Evolutionary conservation across 2,329 filamentous ascomycete genomes (phyloP).

Genomic region (Diaporthe amygdali): DNA sequence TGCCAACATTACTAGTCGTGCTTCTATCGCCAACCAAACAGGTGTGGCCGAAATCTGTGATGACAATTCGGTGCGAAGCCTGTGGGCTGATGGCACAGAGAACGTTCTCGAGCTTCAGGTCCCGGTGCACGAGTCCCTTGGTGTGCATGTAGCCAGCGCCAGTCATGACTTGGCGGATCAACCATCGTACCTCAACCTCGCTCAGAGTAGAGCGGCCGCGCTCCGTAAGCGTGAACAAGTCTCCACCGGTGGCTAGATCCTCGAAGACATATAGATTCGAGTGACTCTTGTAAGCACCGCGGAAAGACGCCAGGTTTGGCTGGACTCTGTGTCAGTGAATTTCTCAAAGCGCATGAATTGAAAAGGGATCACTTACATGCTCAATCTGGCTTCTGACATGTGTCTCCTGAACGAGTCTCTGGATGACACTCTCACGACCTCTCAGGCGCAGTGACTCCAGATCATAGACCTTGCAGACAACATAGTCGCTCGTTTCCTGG

Average conservation of each 20-base stretch:
- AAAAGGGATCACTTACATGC: slow-evolving; percentile 49
- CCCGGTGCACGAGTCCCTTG: slow-evolving; percentile 57
- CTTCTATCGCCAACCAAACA: slow-evolving; percentile 46
- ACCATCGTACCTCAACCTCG: slow-evolving; percentile 50
- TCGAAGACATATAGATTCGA: slow-evolving; percentile 61
- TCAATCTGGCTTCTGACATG: slow-evolving; percentile 57
- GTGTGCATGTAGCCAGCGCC: slow-evolving; percentile 53
- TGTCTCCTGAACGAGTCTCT: slow-evolving; percentile 51
- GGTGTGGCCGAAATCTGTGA: slow-evolving; percentile 59
- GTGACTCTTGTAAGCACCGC: slow-evolving; percentile 54
- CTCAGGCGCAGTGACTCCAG: slow-evolving; percentile 41
- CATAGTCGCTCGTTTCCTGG: slow-evolving; percentile 56
- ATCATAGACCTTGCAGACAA: slow-evolving; percentile 73
- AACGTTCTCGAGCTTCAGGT: slow-evolving; percentile 61
- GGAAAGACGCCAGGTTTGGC: slow-evolving; percentile 60
- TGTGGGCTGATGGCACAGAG: slow-evolving; percentile 52
- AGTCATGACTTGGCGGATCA: slow-evolving; percentile 53
- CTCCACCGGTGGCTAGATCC: slow-evolving; percentile 61
- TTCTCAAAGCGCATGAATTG: background rate
- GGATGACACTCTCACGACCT: slow-evolving; percentile 32
- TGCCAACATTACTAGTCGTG: slow-evolving; percentile 52
- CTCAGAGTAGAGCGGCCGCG: slow-evolving; percentile 35
- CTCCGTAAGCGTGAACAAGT: slow-evolving; percentile 55
- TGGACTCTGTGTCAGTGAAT: slow-evolving; percentile 32
- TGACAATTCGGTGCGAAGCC: slow-evolving; percentile 49